These are phyloP conservation scores for Brassica incana DNA, from an alignment of 345 rosid species.

Conservation along the genomic window DNA sequence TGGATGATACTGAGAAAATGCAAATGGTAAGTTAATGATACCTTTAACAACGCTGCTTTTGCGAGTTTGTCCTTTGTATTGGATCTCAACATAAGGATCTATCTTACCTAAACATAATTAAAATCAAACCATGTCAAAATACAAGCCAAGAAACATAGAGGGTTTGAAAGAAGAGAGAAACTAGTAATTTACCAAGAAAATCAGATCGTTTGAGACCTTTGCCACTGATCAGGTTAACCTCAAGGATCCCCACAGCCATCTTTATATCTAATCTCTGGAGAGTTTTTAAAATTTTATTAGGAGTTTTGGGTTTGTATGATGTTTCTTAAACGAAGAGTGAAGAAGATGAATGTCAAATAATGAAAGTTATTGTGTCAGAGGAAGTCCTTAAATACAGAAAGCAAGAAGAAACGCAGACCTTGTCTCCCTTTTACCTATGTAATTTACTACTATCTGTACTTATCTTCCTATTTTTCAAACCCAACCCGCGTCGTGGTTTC, in stretches of 20 bases:
- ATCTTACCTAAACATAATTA: slow-evolving; percentile 44
- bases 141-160: not conserved
- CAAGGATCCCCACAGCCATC: slow-evolving; percentile 74
- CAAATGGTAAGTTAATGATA: slow-evolving; percentile 23
- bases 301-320: not conserved
- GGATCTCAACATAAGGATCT: slow-evolving; percentile 74
- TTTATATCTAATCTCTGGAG: not conserved
- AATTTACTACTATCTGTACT: not conserved
- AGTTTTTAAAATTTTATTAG: not conserved
- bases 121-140: not conserved
- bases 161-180: slow-evolving; percentile 5
- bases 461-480: slow-evolving; percentile 5
- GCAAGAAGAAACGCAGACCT: slow-evolving; percentile 16
- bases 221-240: slow-evolving; percentile 63
- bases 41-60: slow-evolving; percentile 71
- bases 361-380: not conserved
- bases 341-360: not conserved
- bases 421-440: not conserved
- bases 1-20: slow-evolving; percentile 9
- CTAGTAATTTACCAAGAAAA: slow-evolving; percentile 51
- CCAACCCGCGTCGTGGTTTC: slow-evolving; percentile 24
- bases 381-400: slow-evolving; percentile 22
- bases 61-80: slow-evolving; percentile 71
- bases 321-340: not conserved
- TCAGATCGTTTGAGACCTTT: slow-evolving; percentile 67